These are phyloP conservation scores for Alternaria infectoria DNA, from an alignment of 2,329 filamentous ascomycete species.

Conservation along the genomic window DNA sequence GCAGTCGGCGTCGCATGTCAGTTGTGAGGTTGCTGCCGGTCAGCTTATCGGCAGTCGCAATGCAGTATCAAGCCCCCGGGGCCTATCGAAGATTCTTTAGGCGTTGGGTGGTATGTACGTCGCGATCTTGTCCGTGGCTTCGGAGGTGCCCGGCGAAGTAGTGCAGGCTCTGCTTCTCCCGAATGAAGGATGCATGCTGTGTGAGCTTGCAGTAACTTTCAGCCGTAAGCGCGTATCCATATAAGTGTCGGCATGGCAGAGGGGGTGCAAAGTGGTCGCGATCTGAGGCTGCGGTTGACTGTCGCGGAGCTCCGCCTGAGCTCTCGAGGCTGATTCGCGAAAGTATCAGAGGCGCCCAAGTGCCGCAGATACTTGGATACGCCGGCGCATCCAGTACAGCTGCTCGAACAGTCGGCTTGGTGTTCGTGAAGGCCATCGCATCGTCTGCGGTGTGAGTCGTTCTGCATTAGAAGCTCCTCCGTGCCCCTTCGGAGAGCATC, in stretches of 20 bases:
- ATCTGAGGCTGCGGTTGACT: background rate
- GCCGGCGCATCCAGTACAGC: background rate
- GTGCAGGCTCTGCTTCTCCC: background rate
- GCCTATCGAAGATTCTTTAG: background rate
- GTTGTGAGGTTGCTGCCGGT: background rate
- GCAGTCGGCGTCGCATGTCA: background rate
- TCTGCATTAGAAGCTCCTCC: background rate
- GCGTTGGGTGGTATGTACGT: background rate
- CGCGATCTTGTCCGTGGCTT: background rate
- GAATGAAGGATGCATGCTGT: background rate
- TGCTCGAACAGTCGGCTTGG: background rate
- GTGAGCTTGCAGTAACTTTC: background rate
- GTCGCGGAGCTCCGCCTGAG: background rate
- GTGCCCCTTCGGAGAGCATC: background rate
- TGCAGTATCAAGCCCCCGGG: background rate
- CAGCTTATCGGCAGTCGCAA: background rate
- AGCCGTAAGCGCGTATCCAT: background rate
- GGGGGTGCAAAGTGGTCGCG: background rate
- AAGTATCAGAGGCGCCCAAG: background rate
- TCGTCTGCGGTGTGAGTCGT: background rate
- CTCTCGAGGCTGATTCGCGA: background rate
- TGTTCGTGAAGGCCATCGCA: background rate
- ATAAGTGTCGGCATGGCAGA: background rate
- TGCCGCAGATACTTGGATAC: background rate
- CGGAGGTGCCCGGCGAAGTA: background rate